phyloP scores from a whole-genome alignment of 306 rosid genomes.

The Dicorynia guianensis region DNA sequence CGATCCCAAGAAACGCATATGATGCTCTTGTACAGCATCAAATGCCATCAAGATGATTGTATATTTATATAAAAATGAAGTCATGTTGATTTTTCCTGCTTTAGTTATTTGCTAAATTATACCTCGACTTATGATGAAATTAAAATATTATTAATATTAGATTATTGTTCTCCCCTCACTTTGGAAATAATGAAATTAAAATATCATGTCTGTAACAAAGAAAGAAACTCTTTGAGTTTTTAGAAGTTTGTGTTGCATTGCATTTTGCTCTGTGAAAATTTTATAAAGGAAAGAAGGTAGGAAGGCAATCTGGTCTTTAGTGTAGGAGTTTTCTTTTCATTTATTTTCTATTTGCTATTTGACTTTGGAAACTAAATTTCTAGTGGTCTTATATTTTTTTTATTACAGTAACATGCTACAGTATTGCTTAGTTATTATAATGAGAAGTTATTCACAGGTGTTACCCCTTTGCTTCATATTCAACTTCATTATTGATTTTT shows the following conservation, averaged over 20 bases:
- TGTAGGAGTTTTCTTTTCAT: neutral
- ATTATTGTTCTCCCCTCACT: neutral
- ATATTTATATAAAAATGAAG: neutral
- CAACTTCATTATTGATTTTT: neutral
- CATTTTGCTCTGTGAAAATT: neutral
- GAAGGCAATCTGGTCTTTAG: neutral
- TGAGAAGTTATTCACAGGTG: neutral
- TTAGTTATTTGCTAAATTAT: neutral
- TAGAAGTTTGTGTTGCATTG: neutral
- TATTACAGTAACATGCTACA: neutral
- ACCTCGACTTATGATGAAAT: too few relatives aligned
- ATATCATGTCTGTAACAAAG: neutral
- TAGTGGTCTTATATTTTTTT: neutral
- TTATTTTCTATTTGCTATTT: conserved; percentile 12
- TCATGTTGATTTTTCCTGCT: neutral
- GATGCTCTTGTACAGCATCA: neutral
- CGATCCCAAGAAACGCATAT: neutral
- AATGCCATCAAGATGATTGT: neutral
- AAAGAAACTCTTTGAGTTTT: neutral
- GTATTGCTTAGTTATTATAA: neutral
- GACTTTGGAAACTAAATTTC: neutral
- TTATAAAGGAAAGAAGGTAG: neutral
- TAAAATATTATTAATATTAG: too few relatives aligned
- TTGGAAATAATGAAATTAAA: neutral
- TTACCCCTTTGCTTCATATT: neutral